phyloP scores from a whole-genome alignment of 2,329 filamentous ascomycete species.

The Mycocentrospora acerina region DNA sequence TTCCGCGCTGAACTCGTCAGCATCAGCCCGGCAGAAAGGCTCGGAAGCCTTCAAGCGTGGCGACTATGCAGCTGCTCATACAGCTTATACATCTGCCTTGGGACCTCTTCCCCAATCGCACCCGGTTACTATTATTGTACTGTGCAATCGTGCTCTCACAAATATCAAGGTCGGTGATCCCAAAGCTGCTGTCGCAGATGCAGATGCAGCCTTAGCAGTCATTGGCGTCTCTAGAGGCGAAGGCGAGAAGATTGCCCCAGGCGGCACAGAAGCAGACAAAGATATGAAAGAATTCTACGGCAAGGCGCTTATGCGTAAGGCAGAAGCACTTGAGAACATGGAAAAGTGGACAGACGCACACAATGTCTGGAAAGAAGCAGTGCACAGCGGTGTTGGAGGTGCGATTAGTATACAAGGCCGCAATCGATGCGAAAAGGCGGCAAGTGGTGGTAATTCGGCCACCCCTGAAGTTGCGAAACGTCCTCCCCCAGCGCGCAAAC shows the following conservation, averaged over 20 bases:
- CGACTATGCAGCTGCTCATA: conserved; percentile 84
- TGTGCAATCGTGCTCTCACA: conserved; percentile 89
- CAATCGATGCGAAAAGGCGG: conserved; percentile 83
- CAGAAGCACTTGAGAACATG: conserved; percentile 92
- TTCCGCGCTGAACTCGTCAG: conserved; percentile 71
- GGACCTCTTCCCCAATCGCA: conserved; percentile 73
- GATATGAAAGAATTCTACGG: conserved; percentile 93
- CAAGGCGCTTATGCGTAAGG: conserved; percentile 91
- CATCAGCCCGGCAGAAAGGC: conserved; percentile 75
- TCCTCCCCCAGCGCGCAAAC: conserved; percentile 28
- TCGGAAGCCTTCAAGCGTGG: conserved; percentile 91
- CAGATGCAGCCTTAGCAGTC: conserved; percentile 74
- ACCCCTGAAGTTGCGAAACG: conserved; percentile 22
- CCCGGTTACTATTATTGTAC: conserved; percentile 81
- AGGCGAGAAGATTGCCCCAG: conserved; percentile 74
- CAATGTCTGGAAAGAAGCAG: conserved; percentile 75
- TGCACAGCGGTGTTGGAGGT: conserved; percentile 85
- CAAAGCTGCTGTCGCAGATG: conserved; percentile 81
- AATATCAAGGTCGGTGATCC: conserved; percentile 89
- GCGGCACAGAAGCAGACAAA: conserved; percentile 61
- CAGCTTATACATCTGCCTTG: conserved; percentile 77
- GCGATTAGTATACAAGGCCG: conserved; percentile 80
- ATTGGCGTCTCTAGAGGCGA: conserved; percentile 81
- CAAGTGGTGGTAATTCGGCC: conserved; percentile 44
- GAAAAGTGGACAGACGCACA: conserved; percentile 90